Conservation (phyloP, 805 yeast genomes). For the Blastobotrys chiropterorum region DNA sequence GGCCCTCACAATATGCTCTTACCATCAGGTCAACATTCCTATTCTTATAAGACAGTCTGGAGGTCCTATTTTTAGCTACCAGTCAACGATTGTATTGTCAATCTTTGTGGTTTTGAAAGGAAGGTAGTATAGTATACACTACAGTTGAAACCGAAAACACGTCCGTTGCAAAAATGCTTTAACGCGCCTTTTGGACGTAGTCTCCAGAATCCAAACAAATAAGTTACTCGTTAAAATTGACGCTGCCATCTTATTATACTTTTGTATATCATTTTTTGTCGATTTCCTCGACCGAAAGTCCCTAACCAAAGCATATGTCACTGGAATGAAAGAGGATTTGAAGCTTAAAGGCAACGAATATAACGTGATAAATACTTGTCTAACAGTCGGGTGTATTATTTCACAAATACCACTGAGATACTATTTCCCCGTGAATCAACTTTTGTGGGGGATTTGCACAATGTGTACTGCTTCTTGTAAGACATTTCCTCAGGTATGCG, state of each 20-base stretch:
- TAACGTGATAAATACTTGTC: constrained; percentile 39
- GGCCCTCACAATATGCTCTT: no score
- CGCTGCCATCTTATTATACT: neutral
- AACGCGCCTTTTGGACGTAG: neutral
- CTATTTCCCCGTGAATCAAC: neutral
- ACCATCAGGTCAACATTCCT: no score
- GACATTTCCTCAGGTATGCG: constrained; percentile 2
- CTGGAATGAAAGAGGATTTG: constrained; percentile 42
- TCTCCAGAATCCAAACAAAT: neutral
- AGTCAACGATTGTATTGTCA: no score
- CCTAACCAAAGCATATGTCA: constrained; percentile 41
- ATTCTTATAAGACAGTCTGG: no score
- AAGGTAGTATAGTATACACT: no score
- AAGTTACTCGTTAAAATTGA: neutral
- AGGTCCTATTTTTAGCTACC: no score
- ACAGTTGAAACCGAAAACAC: no score
- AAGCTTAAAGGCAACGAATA: constrained; percentile 38
- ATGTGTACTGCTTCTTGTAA: neutral
- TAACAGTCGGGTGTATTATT: constrained; percentile 45
- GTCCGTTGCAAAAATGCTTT: neutral
- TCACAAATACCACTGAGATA: constrained; percentile 18
- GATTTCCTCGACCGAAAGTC: constrained; percentile 45
- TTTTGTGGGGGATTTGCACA: neutral
- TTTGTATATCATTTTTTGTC: constrained; percentile 27
- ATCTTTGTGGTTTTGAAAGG: no score